Evolutionary conservation across 1,284 basidiomycete species (phyloP), one percentile per base, ranked within the genome.

Genomic region (Pseudozyma sp.): DNA sequence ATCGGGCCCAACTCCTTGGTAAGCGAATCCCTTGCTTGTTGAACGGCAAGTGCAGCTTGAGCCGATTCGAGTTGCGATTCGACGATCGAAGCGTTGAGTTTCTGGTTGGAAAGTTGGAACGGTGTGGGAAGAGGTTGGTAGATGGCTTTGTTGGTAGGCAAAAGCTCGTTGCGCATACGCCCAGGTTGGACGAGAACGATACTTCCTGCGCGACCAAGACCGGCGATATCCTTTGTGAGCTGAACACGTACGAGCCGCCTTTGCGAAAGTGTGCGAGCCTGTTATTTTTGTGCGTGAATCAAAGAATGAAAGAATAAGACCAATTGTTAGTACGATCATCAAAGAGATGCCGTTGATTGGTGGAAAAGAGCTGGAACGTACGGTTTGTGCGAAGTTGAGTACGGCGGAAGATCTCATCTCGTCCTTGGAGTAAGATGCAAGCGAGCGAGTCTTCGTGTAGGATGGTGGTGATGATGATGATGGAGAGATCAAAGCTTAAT

Each of bases 191-290:
- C 72, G 38, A 75, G 72, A 11, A 70, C 67, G 19, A 63, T 51
- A 50, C 44, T 52, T 9, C 67, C 67, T 21, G 63, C 67, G 13
- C 38, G 31, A 31, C 72, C 72, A 52, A 75, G 67, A 38, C 72
- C 67, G 1, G 59, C 49, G 14, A 70, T 44, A n/a, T 62, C 44
- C 2, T 9, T 34, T 18, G 16, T 52, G 52, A 75, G 72, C 40
- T 75, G 67, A 34, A 75, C 72, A 53, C 72, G 72, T 14, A 75
- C 72, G 52, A 75, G 67, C 56, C 67, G 61, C 47, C 63, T 70
- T 67, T 68, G 59, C 50, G 72, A 75, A 9, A 74, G 66, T 62
- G 62, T 65, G 47, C 54, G 62, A 44, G 71, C 65, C 71, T 74
- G 45, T 16, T 3, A 36, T 36, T 2, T 1, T 35, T 18, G 49